A percentile compares a stretch with the other conserved stretches of the same genome.
Evolutionary conservation across 2,329 filamentous ascomycete genomes (phyloP).

Genomic region (Aureobasidium sp.): DNA sequence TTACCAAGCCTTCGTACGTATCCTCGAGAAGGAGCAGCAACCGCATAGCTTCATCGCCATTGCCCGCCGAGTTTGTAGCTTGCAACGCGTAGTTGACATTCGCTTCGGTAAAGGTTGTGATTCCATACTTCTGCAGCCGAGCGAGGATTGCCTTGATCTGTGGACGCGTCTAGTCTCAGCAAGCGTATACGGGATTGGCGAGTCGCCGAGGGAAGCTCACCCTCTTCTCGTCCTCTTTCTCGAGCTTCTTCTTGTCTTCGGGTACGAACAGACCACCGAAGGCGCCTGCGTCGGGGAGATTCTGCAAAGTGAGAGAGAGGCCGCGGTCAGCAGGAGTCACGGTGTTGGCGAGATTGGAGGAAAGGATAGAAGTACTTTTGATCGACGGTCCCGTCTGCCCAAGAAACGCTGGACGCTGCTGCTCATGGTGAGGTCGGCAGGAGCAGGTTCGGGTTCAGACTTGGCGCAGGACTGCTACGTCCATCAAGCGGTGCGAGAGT

Average conservation of each 20-base stretch:
- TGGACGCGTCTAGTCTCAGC: background rate
- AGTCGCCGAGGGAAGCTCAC: constrained; percentile 21
- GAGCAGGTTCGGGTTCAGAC: background rate
- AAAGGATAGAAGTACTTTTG: constrained; percentile 9
- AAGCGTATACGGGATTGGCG: background rate
- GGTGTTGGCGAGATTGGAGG: background rate
- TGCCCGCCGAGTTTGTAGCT: constrained; percentile 58
- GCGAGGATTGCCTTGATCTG: constrained; percentile 48
- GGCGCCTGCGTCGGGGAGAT: constrained; percentile 39
- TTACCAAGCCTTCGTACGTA: constrained; percentile 71
- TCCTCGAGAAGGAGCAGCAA: constrained; percentile 73
- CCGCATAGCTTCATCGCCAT: constrained; percentile 67
- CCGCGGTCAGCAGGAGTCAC: constrained; percentile 7
- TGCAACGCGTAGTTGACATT: constrained; percentile 58
- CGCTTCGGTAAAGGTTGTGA: constrained; percentile 50
- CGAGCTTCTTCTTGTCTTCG: constrained; percentile 50
- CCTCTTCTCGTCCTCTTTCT: constrained; percentile 51
- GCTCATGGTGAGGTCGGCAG: constrained; percentile 27
- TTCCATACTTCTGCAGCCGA: constrained; percentile 47
- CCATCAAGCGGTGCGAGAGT: constrained; percentile 12
- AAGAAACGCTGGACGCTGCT: constrained; percentile 54
- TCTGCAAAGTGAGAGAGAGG: background rate
- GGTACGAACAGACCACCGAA: constrained; percentile 60
- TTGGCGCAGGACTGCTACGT: background rate
- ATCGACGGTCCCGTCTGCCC: constrained; percentile 51